A percentile compares a stretch with the other conserved stretches of the same genome.
phyloP scores from a whole-genome alignment of 306 rosid species.

The Acacia confusa region DNA sequence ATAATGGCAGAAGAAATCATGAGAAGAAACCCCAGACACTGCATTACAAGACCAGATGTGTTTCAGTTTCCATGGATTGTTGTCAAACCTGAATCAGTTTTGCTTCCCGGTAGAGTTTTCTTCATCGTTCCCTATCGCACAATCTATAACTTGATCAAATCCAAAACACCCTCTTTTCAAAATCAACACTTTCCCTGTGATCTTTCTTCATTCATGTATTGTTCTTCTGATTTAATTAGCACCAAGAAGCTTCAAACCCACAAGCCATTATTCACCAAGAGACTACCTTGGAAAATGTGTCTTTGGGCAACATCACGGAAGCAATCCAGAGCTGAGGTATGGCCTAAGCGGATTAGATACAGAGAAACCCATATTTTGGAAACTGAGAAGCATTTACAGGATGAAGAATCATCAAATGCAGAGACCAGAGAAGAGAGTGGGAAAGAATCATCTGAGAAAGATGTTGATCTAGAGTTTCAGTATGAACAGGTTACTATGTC shows the following conservation, averaged over 20 bases:
- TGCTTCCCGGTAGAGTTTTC: constrained; percentile 60
- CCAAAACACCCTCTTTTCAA: constrained; percentile 19
- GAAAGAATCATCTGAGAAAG: not conserved
- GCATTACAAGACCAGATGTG: constrained; percentile 65
- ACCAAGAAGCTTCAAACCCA: constrained; percentile 28
- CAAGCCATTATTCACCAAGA: constrained; percentile 2
- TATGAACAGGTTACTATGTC: constrained; percentile 6
- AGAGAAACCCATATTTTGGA: not conserved
- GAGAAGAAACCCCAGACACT: constrained; percentile 60
- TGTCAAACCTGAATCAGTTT: constrained; percentile 58
- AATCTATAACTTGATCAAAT: constrained; percentile 52
- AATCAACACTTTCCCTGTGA: not conserved
- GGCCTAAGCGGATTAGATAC: constrained; percentile 1
- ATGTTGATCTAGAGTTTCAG: not conserved
- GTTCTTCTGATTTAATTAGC: constrained; percentile 34
- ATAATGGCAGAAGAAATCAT: constrained; percentile 57
- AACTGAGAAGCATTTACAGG: constrained; percentile 3
- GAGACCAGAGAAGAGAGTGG: constrained; percentile 4
- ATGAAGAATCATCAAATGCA: constrained; percentile 3
- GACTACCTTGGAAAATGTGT: not conserved
- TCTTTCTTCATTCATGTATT: not conserved
- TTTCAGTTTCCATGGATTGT: constrained; percentile 73
- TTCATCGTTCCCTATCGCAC: constrained; percentile 62
- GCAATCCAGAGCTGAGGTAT: not conserved
- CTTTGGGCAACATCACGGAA: not conserved